Evolutionary conservation across 2,329 filamentous ascomycete genomes (phyloP), one percentile per base, ranked within the genome.

Genomic region (Botryotinia convoluta): DNA sequence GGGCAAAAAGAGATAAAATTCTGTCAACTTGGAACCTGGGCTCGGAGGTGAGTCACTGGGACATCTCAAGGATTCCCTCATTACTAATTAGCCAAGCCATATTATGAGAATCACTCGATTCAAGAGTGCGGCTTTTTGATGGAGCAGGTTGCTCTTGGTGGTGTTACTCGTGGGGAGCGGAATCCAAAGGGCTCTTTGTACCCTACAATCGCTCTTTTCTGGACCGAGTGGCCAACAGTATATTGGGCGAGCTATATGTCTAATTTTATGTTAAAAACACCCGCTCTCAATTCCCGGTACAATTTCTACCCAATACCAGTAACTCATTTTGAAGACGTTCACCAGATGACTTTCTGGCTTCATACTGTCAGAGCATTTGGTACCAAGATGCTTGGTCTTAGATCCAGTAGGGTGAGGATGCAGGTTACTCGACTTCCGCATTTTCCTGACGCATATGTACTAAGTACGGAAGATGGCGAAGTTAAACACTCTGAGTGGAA

Each of bases 231-330:
- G 65, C 48, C 48, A 32, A 42, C 65, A 2, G 6, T 4, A 26
- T 32, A 57, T 69, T 69, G 48, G 48, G 48, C 20, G n/a, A 57
- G 14, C 6, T 69, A 69, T 20, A 0, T 3, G 39, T 42, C 65
- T 6, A 69, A 44, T 42, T 6, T 69, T 16, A 7, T 57, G 8
- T 39, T 69, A 26, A 69, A 57, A 57, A 42, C n/a, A 16, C 65
- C 65, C 20, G 12, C 20, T 22, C 48, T 69, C 18, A 42, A 9
- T 8, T 12, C 65, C 8, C 35, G n/a, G 7, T 57, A 57, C 37
- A 20, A 26, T n/a, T 69, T 57, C 32, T 69, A 69, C 37, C 65
- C 65, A 7, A 39, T 69, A 32, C 65, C 65, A 32, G 35, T 69
- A 32, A 44, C 7, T 4, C 48, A 69, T 57, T 42, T 57, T 18